Evolutionary conservation across 768 basidiomycete species (phyloP), one percentile per base, ranked within the genome.

Genomic region (Mycena chlorophos): DNA sequence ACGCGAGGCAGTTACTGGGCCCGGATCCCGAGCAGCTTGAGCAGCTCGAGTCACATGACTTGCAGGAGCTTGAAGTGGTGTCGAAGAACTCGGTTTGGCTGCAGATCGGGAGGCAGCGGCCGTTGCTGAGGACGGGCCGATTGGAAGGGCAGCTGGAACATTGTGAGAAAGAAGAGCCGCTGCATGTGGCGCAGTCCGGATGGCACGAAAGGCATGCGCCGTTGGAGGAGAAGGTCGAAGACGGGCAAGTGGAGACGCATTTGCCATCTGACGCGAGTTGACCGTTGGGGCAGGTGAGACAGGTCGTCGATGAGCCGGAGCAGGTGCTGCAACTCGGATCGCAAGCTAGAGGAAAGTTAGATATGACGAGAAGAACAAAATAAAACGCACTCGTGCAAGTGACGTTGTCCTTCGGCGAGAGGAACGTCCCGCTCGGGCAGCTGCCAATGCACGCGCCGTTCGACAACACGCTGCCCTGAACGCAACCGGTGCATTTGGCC

Each of bases 131-230:
- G 37, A 93, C 89, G 0, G 91, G 92, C 0, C 85, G 81, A 20
- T 75, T 71, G 25, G 84, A 63, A 28, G 84, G 77, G 65, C 92
- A 94, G 46, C 81, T 81, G 6, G 84, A 78, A 70, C 93, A 96
- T 66, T 93, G 86, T 65, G 83, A 84, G 73, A 91, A 91, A 0
- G 84, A 81, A 20, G 80, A 64, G n/a, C 91, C 91, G 22, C 84
- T 83, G 70, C 94, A 96, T 1, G 87, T 85, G 16, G 82, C 83
- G 65, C 93, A 96, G 66, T 95, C 94, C 0, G 91, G 84, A 56
- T 95, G 92, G 69, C 94, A 96, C 4, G 85, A 63, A 52, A 84
- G 65, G 72, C 93, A 95, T 25, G 81, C 71, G 22, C 84, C 82
- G 27, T 83, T 78, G 12, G 88, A 80, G 51, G 77, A 72, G 71